Conservation (phyloP, 2,329 filamentous ascomycete species). For the Tympanopsis confertula region DNA sequence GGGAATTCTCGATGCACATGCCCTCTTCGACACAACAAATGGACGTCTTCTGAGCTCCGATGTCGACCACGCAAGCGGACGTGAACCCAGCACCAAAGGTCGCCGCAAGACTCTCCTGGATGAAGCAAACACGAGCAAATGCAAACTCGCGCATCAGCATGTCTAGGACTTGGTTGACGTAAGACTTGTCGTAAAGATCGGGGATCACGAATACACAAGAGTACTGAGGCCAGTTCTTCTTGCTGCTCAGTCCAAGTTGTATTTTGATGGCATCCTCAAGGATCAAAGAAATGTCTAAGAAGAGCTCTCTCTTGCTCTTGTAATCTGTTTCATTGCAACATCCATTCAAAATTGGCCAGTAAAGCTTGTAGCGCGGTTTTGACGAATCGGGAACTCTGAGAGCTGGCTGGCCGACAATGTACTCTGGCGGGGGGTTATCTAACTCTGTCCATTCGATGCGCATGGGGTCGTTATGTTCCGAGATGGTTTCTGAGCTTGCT, state of each 20-base stretch:
- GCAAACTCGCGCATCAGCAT: slow-evolving; percentile 57
- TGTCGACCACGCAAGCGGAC: slow-evolving; percentile 60
- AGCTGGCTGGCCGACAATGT: slow-evolving; percentile 52
- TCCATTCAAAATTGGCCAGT: slow-evolving; percentile 58
- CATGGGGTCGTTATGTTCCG: slow-evolving; percentile 62
- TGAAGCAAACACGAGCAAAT: slow-evolving; percentile 59
- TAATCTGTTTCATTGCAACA: slow-evolving; percentile 63
- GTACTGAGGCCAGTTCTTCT: slow-evolving; percentile 55
- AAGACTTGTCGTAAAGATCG: slow-evolving; percentile 61
- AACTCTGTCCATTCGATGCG: slow-evolving; percentile 65
- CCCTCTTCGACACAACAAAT: slow-evolving; percentile 72
- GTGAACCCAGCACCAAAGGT: slow-evolving; percentile 66
- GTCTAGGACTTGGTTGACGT: slow-evolving; percentile 53
- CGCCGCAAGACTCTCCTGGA: slow-evolving; percentile 62
- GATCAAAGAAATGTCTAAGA: slow-evolving; percentile 56
- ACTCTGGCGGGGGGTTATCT: slow-evolving; percentile 22
- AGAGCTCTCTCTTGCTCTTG: slow-evolving; percentile 43
- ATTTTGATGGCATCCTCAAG: slow-evolving; percentile 55
- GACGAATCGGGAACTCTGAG: slow-evolving; percentile 61
- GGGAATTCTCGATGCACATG: slow-evolving; percentile 62
- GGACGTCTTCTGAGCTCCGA: slow-evolving; percentile 67
- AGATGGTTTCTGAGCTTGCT: slow-evolving; percentile 53
- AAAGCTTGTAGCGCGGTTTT: slow-evolving; percentile 54
- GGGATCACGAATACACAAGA: slow-evolving; percentile 64
- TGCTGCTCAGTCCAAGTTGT: slow-evolving; percentile 47